Evolutionary conservation across 495 filamentous ascomycete genomes (phyloP).

Genomic region (Viridothelium virens): DNA sequence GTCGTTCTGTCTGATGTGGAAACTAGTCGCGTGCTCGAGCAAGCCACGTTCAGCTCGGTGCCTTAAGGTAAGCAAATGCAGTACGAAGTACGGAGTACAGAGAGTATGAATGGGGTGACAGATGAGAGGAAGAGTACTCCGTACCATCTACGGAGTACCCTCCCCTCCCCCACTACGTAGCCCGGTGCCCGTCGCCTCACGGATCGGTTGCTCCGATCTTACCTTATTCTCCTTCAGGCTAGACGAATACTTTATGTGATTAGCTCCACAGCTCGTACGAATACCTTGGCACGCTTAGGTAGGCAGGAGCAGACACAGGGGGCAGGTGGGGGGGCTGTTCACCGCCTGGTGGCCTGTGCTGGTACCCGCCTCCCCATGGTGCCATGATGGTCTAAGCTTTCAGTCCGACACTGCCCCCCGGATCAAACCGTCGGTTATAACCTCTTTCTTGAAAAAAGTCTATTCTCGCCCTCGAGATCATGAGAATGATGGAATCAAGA

Average conservation of each 20-base stretch:
- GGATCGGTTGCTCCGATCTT: not conserved
- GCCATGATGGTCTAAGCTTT: not conserved
- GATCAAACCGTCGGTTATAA: not conserved
- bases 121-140: no score
- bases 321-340: no score
- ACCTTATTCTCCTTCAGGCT: not conserved
- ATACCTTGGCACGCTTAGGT: no score
- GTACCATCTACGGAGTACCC: no score
- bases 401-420: not conserved
- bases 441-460: not conserved
- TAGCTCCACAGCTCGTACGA: no score
- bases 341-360: no score
- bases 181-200: not conserved
- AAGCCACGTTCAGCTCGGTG: not conserved
- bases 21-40: not conserved
- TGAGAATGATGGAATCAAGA: not conserved
- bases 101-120: no score
- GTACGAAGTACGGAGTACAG: no score
- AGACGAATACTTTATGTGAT: no score
- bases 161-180: no score
- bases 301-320: no score
- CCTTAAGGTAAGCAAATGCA: not conserved
- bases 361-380: not conserved
- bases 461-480: not conserved
- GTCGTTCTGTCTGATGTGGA: not conserved